Evolutionary conservation across 2,329 filamentous ascomycete species (phyloP), one percentile per base, ranked within the genome.

Genomic region (Epichloe elymi): DNA sequence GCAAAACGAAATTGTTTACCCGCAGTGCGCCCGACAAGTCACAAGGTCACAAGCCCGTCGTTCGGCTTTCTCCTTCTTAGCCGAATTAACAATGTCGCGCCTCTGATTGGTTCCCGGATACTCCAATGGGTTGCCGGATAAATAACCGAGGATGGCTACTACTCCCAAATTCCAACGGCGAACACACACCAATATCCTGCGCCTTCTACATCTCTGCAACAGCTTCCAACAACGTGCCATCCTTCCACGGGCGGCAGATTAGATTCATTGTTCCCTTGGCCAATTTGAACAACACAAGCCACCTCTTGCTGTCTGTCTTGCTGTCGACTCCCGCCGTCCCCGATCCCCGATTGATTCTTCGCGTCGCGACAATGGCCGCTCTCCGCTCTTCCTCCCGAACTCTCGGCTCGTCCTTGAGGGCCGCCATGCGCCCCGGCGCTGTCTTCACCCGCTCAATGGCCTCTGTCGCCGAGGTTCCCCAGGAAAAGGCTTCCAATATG

Each of bases 401-500:
- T 53, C 60, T 81, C 58, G 73, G 71, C 65, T 65, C 69, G 57
- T 67, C 72, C 59, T 61, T 70, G 54, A 60, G 63, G 57, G 58
- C 63, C 60, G 63, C 71, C 65, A 51, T 67, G 51, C 60, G 67
- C 61, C 64, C 68, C 57, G 61, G 65, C 46, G 67, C 68, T 55
- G 65, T 70, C 60, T 70, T 74, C 57, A 60, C 70, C 48, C 74
- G 76, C 55, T 72, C 73, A 54, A 77, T 80, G 72, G 77, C 77
- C 51, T 71, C 76, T 2, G 70, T 78, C 56, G 72, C 71, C 63
- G 69, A 84, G 67, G 76, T 80, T 37, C 76, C 80, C 46, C 78
- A 79, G 47, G 72, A 79, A 52, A 70, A 80, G 58, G 78, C 86
- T 60, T 76, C 85, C 51, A 76, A 75, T 62, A 82, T 86, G 74